Evolutionary conservation across 2,329 filamentous ascomycete species (phyloP).

Genomic region (Cercospora canescens): DNA sequence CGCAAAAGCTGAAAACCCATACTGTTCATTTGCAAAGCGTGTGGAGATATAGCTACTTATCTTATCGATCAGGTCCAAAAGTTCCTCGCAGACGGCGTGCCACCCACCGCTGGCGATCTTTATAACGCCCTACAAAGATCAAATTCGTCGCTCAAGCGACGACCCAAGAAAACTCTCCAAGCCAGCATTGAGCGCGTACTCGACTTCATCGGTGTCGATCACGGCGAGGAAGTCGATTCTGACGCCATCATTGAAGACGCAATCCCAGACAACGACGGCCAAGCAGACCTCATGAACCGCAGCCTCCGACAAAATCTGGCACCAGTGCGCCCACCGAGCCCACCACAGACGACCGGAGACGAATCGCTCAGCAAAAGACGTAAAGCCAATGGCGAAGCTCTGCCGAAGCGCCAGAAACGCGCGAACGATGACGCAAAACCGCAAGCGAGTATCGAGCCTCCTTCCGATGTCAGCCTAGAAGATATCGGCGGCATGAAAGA

Average conservation of each 20-base stretch:
- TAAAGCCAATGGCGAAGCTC: constrained; percentile 65
- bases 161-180: constrained; percentile 78
- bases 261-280: constrained; percentile 27
- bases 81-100: constrained; percentile 30
- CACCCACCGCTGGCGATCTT: constrained; percentile 43
- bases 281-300: constrained; percentile 61
- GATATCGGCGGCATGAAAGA: constrained; percentile 77
- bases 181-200: constrained; percentile 83
- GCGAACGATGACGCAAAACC: constrained; percentile 21
- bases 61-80: constrained; percentile 16
- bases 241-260: constrained; percentile 51
- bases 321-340: constrained; percentile 6
- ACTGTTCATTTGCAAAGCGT: neutral
- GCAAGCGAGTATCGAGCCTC: constrained; percentile 56
- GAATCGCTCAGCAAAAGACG: constrained; percentile 50
- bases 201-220: constrained; percentile 67
- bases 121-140: constrained; percentile 81
- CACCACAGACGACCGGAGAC: constrained; percentile 24
- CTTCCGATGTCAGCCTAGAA: constrained; percentile 65
- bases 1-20: neutral
- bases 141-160: constrained; percentile 81
- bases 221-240: constrained; percentile 56
- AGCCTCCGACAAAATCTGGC: constrained; percentile 41
- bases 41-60: neutral
- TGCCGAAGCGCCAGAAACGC: constrained; percentile 62